Conservation (phyloP, 2,329 filamentous ascomycete species). For the Fusarium tupiense region DNA sequence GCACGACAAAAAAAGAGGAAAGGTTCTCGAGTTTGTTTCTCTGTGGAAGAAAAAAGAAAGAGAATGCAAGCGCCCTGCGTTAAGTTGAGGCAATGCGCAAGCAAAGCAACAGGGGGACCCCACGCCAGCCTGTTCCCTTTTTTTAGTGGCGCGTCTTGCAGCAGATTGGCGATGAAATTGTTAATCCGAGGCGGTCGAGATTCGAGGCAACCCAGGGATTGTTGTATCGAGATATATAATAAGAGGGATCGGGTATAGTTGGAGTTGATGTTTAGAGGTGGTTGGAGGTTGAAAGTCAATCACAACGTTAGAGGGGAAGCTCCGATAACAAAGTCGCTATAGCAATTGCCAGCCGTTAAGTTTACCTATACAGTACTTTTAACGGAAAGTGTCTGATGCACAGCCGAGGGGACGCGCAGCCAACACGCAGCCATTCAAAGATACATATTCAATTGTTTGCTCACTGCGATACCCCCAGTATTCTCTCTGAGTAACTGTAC, state of each 20-base stretch:
- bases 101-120: conserved; percentile 26
- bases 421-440: background rate
- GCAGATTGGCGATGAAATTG: conserved; percentile 5
- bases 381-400: background rate
- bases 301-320: background rate
- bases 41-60: conserved; percentile 1
- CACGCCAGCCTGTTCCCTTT: conserved; percentile 24
- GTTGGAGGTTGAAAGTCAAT: background rate
- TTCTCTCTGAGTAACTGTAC: background rate
- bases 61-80: conserved; percentile 8
- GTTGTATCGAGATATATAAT: background rate
- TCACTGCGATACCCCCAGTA: background rate
- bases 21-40: background rate
- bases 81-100: conserved; percentile 28
- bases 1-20: background rate
- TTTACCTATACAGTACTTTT: background rate
- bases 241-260: background rate
- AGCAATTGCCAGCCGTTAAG: background rate
- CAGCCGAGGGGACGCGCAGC: conserved; percentile 5
- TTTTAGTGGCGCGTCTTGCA: conserved; percentile 34
- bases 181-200: conserved; percentile 22
- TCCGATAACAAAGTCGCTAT: conserved; percentile 8
- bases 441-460: background rate
- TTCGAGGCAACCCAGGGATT: conserved; percentile 8
- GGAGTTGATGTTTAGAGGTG: background rate